Evolutionary conservation across 495 filamentous ascomycete genomes (phyloP), one percentile per base, ranked within the genome.

Genomic region (Podospora bellae-mahoneyi): DNA sequence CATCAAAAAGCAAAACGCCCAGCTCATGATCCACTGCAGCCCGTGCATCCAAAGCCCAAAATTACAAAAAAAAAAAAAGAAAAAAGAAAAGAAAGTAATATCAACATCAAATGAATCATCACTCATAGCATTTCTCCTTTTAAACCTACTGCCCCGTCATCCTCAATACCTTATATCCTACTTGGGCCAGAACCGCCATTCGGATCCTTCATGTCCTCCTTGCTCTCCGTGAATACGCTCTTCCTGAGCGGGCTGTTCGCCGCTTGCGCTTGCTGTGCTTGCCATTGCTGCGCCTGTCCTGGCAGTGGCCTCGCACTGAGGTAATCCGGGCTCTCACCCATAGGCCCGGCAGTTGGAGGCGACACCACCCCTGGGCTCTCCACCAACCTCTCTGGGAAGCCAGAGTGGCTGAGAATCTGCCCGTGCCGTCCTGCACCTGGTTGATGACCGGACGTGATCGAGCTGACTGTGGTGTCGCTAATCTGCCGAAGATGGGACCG

Each of bases 401-500:
- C 62, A 34, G 62, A 48, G 5, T 54, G 54, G 27, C 67, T 65
- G 3, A 68, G 57, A 16, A 68, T 53, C 39, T 62, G 59, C 1
- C 39, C 62, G 23, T 55, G 44, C 1, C 44, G 39, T 9, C 13
- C 16, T 27, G 18, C 64, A 0, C 44, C 58, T 7, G 30, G 61
- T 26, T 66, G 64, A 34, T 68, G 65, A 6, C 27, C 65, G 5
- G 71, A 68, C 0, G 72, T 67, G 0, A 73, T 68, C 1, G 82
- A 81, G 67, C 71, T 78, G 23, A 84, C 78, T 27, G 77, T 83
- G 3, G 76, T 75, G 61, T 82, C 81, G 72, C 79, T 82, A 34
- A 81, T 78, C 26, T 82, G 79, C 0, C 83, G 73, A n/a, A 84
- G 71, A 64, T 86, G 84, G 2, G 78, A 72, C 7, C 71, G 64